phyloP scores from a whole-genome alignment of 202 grass and related monocot genomes.

The Bolboschoenoplectus hybrid region DNA sequence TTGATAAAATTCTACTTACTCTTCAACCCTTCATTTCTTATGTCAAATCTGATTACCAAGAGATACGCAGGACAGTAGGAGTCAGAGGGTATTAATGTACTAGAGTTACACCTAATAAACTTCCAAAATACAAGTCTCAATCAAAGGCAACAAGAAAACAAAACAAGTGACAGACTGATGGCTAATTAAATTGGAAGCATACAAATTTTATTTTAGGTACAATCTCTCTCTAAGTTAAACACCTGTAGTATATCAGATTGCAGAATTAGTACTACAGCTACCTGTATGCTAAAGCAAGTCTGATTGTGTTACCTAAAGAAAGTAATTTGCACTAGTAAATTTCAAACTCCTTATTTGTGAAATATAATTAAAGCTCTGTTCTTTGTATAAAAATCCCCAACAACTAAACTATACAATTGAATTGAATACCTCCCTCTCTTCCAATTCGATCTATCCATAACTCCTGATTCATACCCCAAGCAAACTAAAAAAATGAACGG shows the following conservation, averaged over 20 bases:
- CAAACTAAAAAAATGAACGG: neutral
- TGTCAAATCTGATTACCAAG: neutral
- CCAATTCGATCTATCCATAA: neutral
- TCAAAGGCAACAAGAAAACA: neutral
- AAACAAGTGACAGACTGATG: neutral
- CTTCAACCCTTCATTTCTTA: neutral
- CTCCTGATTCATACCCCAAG: neutral
- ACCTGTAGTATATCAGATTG: conserved; percentile 7
- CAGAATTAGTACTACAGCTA: neutral
- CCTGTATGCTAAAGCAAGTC: neutral
- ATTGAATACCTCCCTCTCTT: neutral
- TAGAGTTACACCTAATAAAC: neutral
- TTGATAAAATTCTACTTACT: neutral
- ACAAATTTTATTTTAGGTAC: neutral
- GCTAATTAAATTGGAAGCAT: neutral
- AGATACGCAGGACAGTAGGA: neutral
- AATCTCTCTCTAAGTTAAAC: neutral
- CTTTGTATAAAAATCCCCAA: neutral
- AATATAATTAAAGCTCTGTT: neutral
- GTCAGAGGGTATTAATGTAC: neutral
- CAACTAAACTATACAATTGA: neutral
- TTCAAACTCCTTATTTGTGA: neutral
- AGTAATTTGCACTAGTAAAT: neutral
- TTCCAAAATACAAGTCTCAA: neutral
- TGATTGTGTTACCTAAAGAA: neutral